Percentiles rank a stretch among this genome's conserved stretches.
Evolutionary conservation across 2,329 filamentous ascomycete species (phyloP).

Genomic region (Paecilomyces dactylethromorphus): DNA sequence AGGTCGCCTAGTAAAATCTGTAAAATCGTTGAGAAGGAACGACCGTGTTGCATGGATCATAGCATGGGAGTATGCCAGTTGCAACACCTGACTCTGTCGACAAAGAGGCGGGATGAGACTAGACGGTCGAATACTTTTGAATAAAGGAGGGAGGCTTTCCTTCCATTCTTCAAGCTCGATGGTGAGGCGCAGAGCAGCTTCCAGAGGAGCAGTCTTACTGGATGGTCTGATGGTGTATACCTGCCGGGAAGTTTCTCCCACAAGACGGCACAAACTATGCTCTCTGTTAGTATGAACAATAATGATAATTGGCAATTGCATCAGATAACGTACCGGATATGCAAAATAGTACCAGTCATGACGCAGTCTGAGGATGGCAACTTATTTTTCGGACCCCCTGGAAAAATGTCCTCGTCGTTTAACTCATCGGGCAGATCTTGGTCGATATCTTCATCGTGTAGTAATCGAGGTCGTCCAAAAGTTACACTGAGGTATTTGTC

Average conservation of each 20-base stretch:
- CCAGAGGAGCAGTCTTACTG: conserved; percentile 22
- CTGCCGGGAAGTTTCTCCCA: conserved; percentile 42
- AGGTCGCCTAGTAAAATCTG: conserved; percentile 25
- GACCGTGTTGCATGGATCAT: conserved; percentile 33
- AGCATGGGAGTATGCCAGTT: conserved; percentile 31
- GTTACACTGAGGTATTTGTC: conserved; percentile 60
- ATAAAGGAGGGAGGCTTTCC: conserved; percentile 26
- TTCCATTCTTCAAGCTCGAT: conserved; percentile 31
- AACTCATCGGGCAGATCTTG: conserved; percentile 51
- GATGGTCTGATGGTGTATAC: conserved; percentile 29
- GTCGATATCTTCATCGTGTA: conserved; percentile 59
- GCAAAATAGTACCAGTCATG: conserved; percentile 34
- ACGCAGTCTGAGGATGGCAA: conserved; percentile 29
- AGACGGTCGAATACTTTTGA: conserved; percentile 28
- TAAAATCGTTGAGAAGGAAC: conserved; percentile 31
- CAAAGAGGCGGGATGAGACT: conserved; percentile 32
- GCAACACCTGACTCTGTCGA: conserved; percentile 32
- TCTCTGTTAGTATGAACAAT: conserved; percentile 1
- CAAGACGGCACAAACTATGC: conserved; percentile 44
- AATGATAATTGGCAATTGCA: background rate
- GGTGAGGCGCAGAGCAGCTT: conserved; percentile 27
- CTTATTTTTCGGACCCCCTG: conserved; percentile 29
- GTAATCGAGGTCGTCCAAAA: conserved; percentile 53
- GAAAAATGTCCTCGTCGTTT: conserved; percentile 52
- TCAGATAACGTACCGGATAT: conserved; percentile 23